Base-by-base conservation (phyloP, 1,284 basidiomycete species). In the Dichomitus squalens region DNA sequence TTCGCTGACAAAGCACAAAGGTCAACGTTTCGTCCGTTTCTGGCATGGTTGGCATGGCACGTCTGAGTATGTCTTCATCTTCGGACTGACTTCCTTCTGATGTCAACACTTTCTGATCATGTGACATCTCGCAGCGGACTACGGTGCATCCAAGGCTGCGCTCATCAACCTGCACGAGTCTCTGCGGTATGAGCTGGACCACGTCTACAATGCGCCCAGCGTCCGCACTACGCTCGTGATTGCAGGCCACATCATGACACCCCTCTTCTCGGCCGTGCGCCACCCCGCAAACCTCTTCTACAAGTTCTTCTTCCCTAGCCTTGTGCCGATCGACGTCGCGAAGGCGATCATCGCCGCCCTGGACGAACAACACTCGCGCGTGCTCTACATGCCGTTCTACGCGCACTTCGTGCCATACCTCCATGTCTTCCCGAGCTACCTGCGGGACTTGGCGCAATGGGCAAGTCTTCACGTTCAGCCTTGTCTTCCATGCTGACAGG, bases 101-200 rank as follows among this genome's bases (percentile, higher is more conserved):
- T 39, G 43, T 21, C 31, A 48, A 27, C 52, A 11, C 34, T 54
- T 52, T 25, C 43, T 64, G 23, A 59, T 53, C 27, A 29, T 29
- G 44, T 20, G 11, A 60, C 57, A n/a, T 40, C 58, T 55, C 18
- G 11, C 59, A 93, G 92, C 87, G 67, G 95, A 96, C 72, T 97
- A 96, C 70, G 83, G 82, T 70, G 92, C 93, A 5, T 93, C 92
- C 29, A 97, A 96, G 74, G 92, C 93, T 8, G 94, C 93, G 8
- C 68, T 90, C 20, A 77, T 90, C 20, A 83, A 83, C 27, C 73
- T 96, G 43, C 85, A 95, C 63, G 88, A 93, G 63, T 88, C 89
- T 7, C 79, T 97, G 52, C 83, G 92, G 40, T 90, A 87, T 64
- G 95, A 97, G 70, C 82, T 96, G 16, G 89, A 95, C 68, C 84